A percentile compares a stretch with the other conserved stretches of the same genome.
Evolutionary conservation across 2,329 filamentous ascomycete genomes (phyloP).

Genomic region (Capronia americana): DNA sequence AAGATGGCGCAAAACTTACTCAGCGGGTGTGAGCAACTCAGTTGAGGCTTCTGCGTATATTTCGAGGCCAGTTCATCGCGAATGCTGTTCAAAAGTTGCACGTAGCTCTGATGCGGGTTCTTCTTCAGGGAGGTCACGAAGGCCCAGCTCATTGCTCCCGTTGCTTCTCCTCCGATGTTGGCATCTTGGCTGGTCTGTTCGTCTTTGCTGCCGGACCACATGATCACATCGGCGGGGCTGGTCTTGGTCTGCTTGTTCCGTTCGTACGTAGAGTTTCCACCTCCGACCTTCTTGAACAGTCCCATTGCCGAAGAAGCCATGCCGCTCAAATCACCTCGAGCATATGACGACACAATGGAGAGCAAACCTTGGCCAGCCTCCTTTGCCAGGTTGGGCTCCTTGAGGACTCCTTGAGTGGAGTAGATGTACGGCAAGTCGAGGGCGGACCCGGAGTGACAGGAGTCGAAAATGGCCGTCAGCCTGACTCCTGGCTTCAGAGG

Average conservation of each 20-base stretch:
- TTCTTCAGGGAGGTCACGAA: constrained; percentile 91
- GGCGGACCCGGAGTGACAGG: constrained; percentile 71
- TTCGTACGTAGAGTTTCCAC: constrained; percentile 78
- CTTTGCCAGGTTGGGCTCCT: constrained; percentile 72
- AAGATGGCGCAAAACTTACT: constrained; percentile 64
- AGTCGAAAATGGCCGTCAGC: constrained; percentile 72
- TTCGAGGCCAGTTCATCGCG: constrained; percentile 85
- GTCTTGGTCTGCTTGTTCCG: constrained; percentile 87
- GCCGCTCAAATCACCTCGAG: constrained; percentile 79
- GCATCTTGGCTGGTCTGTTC: constrained; percentile 94
- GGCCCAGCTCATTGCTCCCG: constrained; percentile 97
- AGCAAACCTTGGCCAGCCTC: constrained; percentile 70
- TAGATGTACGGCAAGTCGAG: constrained; percentile 72
- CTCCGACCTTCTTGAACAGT: constrained; percentile 85
- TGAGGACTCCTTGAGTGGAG: constrained; percentile 70
- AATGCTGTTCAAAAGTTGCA: constrained; percentile 93
- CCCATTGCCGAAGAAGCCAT: constrained; percentile 81
- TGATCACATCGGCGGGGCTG: constrained; percentile 91
- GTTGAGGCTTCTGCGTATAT: constrained; percentile 92
- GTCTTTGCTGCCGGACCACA: constrained; percentile 98
- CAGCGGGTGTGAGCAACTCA: constrained; percentile 93
- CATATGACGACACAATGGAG: constrained; percentile 76
- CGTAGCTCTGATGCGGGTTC: constrained; percentile 94
- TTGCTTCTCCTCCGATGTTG: constrained; percentile 84
- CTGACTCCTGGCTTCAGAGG: constrained; percentile 82